Conservation (phyloP, 1,284 basidiomycete species). For the Chalciporus sp. region DNA sequence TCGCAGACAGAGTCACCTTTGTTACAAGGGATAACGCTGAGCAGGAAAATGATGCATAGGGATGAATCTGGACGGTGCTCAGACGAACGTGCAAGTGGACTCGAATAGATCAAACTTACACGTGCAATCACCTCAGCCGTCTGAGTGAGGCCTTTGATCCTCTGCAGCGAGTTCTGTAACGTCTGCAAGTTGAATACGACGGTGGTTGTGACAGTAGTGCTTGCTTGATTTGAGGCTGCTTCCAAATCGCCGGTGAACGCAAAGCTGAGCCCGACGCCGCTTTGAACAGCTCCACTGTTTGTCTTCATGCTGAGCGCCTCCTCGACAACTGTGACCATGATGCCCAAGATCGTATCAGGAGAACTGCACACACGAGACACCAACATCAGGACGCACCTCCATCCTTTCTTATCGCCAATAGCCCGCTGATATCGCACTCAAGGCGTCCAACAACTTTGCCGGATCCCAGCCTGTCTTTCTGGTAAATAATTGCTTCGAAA, state of each 20-base stretch:
- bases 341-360: background rate
- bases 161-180: slow-evolving; percentile 13
- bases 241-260: background rate
- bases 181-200: slow-evolving; percentile 4
- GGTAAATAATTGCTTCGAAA: slow-evolving; percentile 15
- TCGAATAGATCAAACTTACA: slow-evolving; percentile 6
- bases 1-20: too few relatives aligned
- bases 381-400: slow-evolving; percentile 14
- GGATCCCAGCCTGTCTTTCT: background rate
- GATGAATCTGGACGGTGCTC: too few relatives aligned
- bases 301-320: slow-evolving; percentile 6
- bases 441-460: slow-evolving; percentile 15
- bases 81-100: too few relatives aligned
- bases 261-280: background rate
- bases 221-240: slow-evolving; percentile 17
- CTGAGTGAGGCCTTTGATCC: slow-evolving; percentile 13
- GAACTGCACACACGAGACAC: background rate
- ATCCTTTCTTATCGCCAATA: slow-evolving; percentile 17
- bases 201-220: slow-evolving; percentile 4
- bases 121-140: slow-evolving; percentile 11
- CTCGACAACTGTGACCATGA: slow-evolving; percentile 19
- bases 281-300: background rate
- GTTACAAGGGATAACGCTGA: background rate
- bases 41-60: background rate
- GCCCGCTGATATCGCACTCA: slow-evolving; percentile 6